Conservation (phyloP, 176 grass and related monocot genomes). For the Rhynchospora tenuis region DNA sequence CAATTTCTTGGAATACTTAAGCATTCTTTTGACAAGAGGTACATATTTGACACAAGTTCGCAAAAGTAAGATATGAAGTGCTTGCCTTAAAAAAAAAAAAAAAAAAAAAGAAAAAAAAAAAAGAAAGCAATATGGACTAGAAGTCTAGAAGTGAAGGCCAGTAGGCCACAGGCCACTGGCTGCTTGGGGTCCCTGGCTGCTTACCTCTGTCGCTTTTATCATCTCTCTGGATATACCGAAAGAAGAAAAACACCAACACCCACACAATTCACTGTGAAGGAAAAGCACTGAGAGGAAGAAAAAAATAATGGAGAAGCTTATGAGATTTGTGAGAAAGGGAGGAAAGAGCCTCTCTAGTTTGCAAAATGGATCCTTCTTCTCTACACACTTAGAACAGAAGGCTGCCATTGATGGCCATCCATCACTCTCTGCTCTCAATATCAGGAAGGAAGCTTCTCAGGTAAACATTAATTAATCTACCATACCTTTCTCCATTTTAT, state of each 20-base stretch:
- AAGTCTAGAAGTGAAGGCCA: not conserved
- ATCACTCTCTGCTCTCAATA: slow-evolving; percentile 36
- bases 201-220: not conserved
- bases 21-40: no score
- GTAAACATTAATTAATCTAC: slow-evolving; percentile 4
- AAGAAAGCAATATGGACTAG: no score
- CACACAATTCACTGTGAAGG: not conserved
- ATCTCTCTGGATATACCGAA: not conserved
- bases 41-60: no score
- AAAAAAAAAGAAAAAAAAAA: no score
- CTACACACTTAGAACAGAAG: slow-evolving; percentile 45
- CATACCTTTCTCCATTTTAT: not conserved
- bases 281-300: not conserved
- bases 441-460: slow-evolving; percentile 50
- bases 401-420: slow-evolving; percentile 17
- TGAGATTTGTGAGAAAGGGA: slow-evolving; percentile 29
- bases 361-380: slow-evolving; percentile 6
- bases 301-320: slow-evolving; percentile 44
- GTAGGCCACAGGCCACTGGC: no score
- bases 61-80: no score
- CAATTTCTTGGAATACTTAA: no score
- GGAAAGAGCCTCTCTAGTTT: slow-evolving; percentile 7
- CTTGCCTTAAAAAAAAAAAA: no score
- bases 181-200: no score
- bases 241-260: no score